phyloP scores from a whole-genome alignment of 2,329 filamentous ascomycete species.

The Penicillium griseofulvum region DNA sequence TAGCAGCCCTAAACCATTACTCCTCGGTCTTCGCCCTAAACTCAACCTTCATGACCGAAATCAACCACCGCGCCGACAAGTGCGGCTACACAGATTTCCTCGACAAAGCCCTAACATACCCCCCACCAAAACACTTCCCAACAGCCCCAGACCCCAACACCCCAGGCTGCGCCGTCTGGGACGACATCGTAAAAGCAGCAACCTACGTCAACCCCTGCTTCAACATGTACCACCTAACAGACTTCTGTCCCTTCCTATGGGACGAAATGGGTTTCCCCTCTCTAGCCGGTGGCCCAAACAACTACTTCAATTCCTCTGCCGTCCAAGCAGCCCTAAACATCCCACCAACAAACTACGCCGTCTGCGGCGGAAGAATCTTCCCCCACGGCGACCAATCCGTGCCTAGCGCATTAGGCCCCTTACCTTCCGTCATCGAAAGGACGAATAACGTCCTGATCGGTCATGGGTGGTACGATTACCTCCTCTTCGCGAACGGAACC shows the following conservation, averaged over 20 bases:
- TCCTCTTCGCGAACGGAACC: constrained; percentile 67
- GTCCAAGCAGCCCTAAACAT: constrained; percentile 68
- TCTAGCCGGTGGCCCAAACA: constrained; percentile 56
- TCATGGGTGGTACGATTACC: constrained; percentile 68
- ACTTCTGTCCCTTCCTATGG: constrained; percentile 67
- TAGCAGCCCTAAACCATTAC: constrained; percentile 44
- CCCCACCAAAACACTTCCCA: constrained; percentile 62
- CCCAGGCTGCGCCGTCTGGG: constrained; percentile 57
- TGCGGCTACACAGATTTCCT: constrained; percentile 48
- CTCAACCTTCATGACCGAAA: constrained; percentile 37
- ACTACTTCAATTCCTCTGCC: constrained; percentile 69
- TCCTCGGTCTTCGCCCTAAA: constrained; percentile 44
- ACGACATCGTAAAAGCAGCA: constrained; percentile 55
- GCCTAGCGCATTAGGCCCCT: constrained; percentile 35
- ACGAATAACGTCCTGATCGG: constrained; percentile 71
- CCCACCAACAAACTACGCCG: constrained; percentile 44
- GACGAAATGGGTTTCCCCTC: constrained; percentile 69
- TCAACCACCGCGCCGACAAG: constrained; percentile 39
- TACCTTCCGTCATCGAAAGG: constrained; percentile 70
- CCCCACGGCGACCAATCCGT: constrained; percentile 50
- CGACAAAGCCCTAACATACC: constrained; percentile 58
- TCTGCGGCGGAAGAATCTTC: constrained; percentile 41
- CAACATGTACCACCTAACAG: constrained; percentile 69
- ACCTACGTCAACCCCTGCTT: constrained; percentile 70
- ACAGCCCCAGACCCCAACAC: constrained; percentile 44